Conservation (phyloP, 2,329 filamentous ascomycete genomes). For the Cordyceps fumosorosea region DNA sequence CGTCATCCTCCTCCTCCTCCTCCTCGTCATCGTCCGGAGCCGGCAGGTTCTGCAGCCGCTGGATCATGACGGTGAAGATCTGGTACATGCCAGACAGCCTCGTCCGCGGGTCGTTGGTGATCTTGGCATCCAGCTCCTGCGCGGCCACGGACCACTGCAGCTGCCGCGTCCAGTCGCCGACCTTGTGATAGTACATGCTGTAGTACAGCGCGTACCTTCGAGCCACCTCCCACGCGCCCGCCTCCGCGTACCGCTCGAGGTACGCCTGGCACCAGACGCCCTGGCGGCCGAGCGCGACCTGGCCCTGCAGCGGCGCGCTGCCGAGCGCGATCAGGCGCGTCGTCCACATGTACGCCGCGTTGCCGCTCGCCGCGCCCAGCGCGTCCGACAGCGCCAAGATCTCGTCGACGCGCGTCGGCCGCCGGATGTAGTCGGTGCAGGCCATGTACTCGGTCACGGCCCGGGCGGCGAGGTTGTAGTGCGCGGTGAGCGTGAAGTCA, state of each 20-base stretch:
- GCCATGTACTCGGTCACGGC: slow-evolving; percentile 3
- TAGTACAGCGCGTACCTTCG: neutral
- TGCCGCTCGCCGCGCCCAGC: neutral
- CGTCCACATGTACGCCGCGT: slow-evolving; percentile 2
- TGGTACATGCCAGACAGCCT: neutral
- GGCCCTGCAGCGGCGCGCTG: slow-evolving; percentile 29
- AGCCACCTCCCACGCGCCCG: neutral
- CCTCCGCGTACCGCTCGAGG: neutral
- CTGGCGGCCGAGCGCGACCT: slow-evolving; percentile 29
- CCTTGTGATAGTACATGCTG: slow-evolving; percentile 1
- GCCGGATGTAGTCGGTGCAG: neutral
- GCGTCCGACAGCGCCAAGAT: neutral
- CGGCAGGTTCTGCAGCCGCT: neutral
- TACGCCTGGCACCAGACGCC: slow-evolving; percentile 1
- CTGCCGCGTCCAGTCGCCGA: slow-evolving; percentile 2
- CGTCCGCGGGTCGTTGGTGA: neutral
- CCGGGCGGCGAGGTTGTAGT: neutral
- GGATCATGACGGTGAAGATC: neutral
- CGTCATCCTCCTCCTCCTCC: neutral
- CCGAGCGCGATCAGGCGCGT: neutral
- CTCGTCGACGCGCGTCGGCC: neutral
- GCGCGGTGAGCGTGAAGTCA: neutral
- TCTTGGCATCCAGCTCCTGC: neutral
- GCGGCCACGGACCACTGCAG: neutral
- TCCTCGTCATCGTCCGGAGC: neutral